Percentiles rank a stretch among this genome's conserved stretches.
These are phyloP conservation scores for Diaporthe amygdali DNA, from an alignment of 2,329 filamentous ascomycete genomes.

Conservation along the genomic window DNA sequence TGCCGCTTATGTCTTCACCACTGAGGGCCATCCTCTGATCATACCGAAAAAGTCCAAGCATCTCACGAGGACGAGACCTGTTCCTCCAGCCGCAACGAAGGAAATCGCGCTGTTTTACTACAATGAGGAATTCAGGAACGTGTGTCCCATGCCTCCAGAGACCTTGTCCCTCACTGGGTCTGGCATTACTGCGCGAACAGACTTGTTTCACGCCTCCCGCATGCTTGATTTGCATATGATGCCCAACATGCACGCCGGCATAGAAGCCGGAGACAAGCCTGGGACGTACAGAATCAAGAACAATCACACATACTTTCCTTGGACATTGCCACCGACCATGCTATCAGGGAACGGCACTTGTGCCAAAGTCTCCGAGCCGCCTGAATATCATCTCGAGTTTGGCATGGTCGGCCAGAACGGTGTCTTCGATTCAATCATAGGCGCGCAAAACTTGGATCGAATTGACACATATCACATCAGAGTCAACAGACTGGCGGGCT, in stretches of 20 bases:
- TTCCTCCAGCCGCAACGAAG: conserved; percentile 23
- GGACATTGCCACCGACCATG: conserved; percentile 82
- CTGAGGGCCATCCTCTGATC: conserved; percentile 91
- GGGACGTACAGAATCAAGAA: conserved; percentile 56
- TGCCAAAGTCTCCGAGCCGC: conserved; percentile 70
- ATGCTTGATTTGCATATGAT: conserved; percentile 82
- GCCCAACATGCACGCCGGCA: conserved; percentile 63
- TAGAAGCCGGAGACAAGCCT: conserved; percentile 49
- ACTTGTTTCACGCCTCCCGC: conserved; percentile 88
- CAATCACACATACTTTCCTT: conserved; percentile 89
- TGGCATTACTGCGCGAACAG: conserved; percentile 75
- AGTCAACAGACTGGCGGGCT: conserved; percentile 58
- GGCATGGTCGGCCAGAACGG: conserved; percentile 52
- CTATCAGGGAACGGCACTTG: conserved; percentile 82
- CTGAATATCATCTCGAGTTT: conserved; percentile 73
- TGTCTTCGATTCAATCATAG: conserved; percentile 52
- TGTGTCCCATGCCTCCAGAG: conserved; percentile 69
- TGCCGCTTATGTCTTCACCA: conserved; percentile 89
- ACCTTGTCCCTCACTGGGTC: conserved; percentile 75
- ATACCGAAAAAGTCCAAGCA: conserved; percentile 63
- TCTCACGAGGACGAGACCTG: conserved; percentile 30
- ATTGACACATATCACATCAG: conserved; percentile 51
- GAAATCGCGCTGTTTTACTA: conserved; percentile 38
- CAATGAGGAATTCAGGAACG: conserved; percentile 55
- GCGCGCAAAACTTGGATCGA: conserved; percentile 53